Evolutionary conservation across 305 asterid genomes (phyloP), one percentile per base, ranked within the genome.

Genomic region (Caryopteris hybrid): DNA sequence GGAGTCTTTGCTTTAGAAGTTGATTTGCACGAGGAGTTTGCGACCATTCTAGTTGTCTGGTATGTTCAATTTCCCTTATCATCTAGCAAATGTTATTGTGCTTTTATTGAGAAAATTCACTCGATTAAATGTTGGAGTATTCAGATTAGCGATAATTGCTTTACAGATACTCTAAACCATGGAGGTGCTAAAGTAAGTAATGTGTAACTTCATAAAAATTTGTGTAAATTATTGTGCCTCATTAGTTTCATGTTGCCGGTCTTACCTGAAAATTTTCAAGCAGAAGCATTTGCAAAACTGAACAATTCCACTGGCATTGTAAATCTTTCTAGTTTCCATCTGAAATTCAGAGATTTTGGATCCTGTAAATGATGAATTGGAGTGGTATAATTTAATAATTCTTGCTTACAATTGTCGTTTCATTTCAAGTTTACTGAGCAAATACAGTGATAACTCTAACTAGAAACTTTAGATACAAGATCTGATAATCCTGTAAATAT

Each of bases 261-360:
- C 64, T 79, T 94, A 68, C 96, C 98, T 41, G 96, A 87, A 74
- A 88, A 89, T 82, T 94, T 89, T 74, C 99, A 89, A 86, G 99
- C 89, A 42, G 99, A 94, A 86, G 99, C 99, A 71, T 94, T 94
- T 76, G 78, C 91, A 46, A 94, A 94, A 76, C 86, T 94, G 69
- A 94, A 89, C 81, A 84, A 66, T 75, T 87, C 97, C 73, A 91
- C 91, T 42, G 95, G 88, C 83, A 82, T 91, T 98, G 99, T 94
- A 83, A 79, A 68, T 74, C 51, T 76, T 22, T 68, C 57, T 41
- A 55, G 41, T 64, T 48, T 51, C 64, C 62, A 65, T 78, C 36
- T 50, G 20, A 59, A 66, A 56, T 23, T 71, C 22, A 53, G 66
- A 51, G 18, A 45, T 45, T 60, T 2, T 61, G 17, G 39, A 42